phyloP scores from a whole-genome alignment of 73 alveolate genomes.

The Effrenium voratum region DNA sequence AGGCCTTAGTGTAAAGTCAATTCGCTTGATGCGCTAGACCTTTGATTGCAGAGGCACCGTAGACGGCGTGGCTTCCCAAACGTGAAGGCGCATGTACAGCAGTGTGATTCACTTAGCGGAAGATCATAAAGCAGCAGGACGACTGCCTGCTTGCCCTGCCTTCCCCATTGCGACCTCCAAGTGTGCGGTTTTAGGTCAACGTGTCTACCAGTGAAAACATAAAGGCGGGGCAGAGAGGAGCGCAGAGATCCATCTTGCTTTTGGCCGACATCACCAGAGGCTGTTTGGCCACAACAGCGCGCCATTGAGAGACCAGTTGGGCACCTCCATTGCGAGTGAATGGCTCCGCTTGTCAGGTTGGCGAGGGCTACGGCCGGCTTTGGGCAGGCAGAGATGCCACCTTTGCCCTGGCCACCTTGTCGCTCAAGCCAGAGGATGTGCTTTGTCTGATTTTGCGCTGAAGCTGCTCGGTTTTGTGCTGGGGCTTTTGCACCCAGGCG shows the following conservation, averaged over 20 bases:
- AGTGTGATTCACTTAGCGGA: too few species aligned
- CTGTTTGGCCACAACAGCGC: not conserved
- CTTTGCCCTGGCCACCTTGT: constrained; percentile 66
- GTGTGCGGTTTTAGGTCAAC: constrained; percentile 7
- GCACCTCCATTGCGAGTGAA: not conserved
- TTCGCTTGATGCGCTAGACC: too few species aligned
- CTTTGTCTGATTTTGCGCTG: not conserved
- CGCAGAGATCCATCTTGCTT: not conserved
- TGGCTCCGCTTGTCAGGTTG: constrained; percentile 18
- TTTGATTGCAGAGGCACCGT: too few species aligned
- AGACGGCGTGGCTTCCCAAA: too few species aligned
- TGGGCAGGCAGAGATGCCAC: constrained; percentile 94
- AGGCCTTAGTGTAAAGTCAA: too few species aligned
- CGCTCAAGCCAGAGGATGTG: constrained; percentile 73
- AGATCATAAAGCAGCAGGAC: too few species aligned
- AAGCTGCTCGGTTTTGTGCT: not conserved
- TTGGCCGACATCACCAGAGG: not conserved
- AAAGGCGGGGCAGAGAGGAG: not conserved
- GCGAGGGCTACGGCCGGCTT: constrained; percentile 81
- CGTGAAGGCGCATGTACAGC: too few species aligned
- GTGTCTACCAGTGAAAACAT: constrained; percentile 78
- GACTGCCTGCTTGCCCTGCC: too few species aligned
- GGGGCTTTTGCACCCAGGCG: not conserved
- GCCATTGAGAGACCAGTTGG: not conserved
- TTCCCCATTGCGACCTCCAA: too few species aligned